Base-by-base conservation (phyloP, 225 moss, liverwort and hornwort species). In the Lunularia cruciata region DNA sequence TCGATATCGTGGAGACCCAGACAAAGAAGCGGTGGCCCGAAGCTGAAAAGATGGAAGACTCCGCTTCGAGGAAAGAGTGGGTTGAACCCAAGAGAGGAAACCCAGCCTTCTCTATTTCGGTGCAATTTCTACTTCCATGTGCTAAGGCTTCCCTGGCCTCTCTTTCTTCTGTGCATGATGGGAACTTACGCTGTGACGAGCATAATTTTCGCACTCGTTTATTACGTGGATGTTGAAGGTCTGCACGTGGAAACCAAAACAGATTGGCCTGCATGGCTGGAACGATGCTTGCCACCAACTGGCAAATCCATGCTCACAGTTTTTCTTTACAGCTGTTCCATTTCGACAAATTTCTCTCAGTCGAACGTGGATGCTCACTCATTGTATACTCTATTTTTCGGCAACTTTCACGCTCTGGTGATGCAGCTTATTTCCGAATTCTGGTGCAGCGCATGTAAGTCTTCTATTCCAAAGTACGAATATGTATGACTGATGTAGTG, bases 361-460 rank as follows among this genome's bases (percentile, higher is more conserved):
- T 72, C 86, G 0, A 68, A 70, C 56, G 78, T 88, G 0, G 90
- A 88, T 19, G 84, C 88, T 9, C 63, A 65, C 70, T 90, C 88
- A 0, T 73, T 86, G 2, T 90, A 84, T 61, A 68, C 86, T 57
- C 67, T 84, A 5, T 69, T 84, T 64, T 19, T 90, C 26, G 88
- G 88, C 68, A 88, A 88, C 62, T 69, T 88, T 26, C 88, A 90
- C 28, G 87, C 88, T 0, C 77, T 90, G 59, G 63, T 86, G 8
- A 86, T 86, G 11, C 88, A 90, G 25, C 79, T 90, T 60, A 84
- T 86, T 65, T 86, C 86, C 39, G 86, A 84, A 23, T 88, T 90
- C 51, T 72, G 86, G 67, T 84, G 86, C 57, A 85, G 88, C 31
- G 90, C 90, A 45, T 86, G 88, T 90, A 73, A 65, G 79, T 56